Evolutionary conservation across 768 basidiomycete species (phyloP), one percentile per base, ranked within the genome.

Genomic region (Lactifluus hygrophoroides): DNA sequence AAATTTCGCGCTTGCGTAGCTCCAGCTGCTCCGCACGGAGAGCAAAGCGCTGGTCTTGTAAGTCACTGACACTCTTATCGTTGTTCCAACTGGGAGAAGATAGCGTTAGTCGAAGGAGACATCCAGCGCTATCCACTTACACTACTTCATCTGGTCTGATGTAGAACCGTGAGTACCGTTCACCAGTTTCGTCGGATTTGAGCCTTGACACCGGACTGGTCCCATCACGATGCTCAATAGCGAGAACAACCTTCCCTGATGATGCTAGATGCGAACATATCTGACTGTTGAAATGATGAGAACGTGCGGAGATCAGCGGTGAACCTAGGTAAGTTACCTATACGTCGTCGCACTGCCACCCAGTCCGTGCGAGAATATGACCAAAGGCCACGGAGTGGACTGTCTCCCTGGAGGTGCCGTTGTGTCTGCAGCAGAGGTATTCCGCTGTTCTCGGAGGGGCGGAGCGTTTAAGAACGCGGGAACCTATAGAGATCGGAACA

Each of bases 311-410:
- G 38, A 14, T 16, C 3, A 30, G n/a, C n/a, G n/a, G n/a, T n/a
- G n/a, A n/a, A n/a, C n/a, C n/a, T n/a, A n/a, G n/a, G n/a, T n/a
- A n/a, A n/a, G n/a, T n/a, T 61, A 80, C 81, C 83, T 86, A 65
- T 92, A 91, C 1, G 82, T 79, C 0, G 83, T 87, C 21, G 83
- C 74, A 43, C 79, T 82, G 4, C 90, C 90, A 19, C 82, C 85
- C 21, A 93, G 79, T 19, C 91, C 91, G 73, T 93, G 91, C 10
- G 86, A 89, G 71, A 92, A 93, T 40, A 94, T 77, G 30, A 91
- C 80, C 30, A 94, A 76, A 0, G 89, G 88, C 88, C 88, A 89
- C 48, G 78, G 76, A n/a, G 10, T 21, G 5, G 32, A 44, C 19
- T 43, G 37, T 28, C 17, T 42, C 34, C 38, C 21, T 10, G 25